phyloP scores from a whole-genome alignment of 805 yeast species.

The Candida mattraensis region DNA sequence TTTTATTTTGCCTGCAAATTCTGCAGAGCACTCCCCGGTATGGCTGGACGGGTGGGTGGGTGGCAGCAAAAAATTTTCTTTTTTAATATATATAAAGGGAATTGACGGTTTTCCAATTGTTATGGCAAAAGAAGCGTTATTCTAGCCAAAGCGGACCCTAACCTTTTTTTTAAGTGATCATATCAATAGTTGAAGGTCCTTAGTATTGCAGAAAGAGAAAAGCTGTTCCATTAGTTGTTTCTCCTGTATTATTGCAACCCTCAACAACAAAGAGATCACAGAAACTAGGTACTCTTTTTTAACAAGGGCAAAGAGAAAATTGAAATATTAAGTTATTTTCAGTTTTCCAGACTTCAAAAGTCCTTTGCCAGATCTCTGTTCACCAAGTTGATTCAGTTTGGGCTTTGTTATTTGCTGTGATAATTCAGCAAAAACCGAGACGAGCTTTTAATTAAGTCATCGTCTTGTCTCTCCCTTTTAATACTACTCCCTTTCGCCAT shows the following conservation, averaged over 20 bases:
- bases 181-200: conserved; percentile 18
- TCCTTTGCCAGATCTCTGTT: conserved; percentile 1
- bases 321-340: conserved; percentile 29
- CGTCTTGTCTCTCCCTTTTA: too few species aligned
- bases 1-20: too few species aligned
- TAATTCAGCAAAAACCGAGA: too few species aligned
- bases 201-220: conserved; percentile 3
- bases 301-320: conserved; percentile 5
- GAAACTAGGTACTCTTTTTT: conserved; percentile 8
- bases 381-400: conserved; percentile 3
- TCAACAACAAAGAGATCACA: conserved; percentile 13
- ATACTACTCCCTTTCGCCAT: conserved; percentile 8
- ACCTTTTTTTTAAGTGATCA: conserved; percentile 15
- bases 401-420: conserved; percentile 5
- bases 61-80: conserved; percentile 11
- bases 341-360: too few species aligned
- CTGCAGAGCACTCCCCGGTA: neutral
- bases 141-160: conserved; percentile 10
- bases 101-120: too few species aligned
- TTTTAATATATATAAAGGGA: too few species aligned
- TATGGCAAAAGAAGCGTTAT: too few species aligned
- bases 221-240: conserved; percentile 8
- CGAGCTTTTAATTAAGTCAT: conserved; percentile 47
- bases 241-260: conserved; percentile 16
- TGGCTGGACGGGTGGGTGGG: conserved; percentile 3